phyloP scores from a whole-genome alignment of 2,329 filamentous ascomycete species.

The Rhynchosporium secalis region DNA sequence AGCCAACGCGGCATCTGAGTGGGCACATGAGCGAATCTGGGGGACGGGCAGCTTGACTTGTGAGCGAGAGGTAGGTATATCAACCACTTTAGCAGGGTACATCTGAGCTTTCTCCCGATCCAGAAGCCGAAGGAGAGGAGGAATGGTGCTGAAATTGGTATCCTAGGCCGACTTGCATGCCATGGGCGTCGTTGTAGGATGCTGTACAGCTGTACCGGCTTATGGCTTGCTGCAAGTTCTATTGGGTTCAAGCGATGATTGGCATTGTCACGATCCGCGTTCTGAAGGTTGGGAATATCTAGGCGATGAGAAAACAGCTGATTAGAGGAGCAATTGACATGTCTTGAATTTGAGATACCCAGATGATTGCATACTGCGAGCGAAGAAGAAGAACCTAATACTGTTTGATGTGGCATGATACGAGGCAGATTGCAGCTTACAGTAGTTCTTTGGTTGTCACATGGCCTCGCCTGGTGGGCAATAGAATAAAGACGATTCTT shows the following conservation, averaged over 20 bases:
- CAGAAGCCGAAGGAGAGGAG: constrained; percentile 3
- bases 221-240: constrained; percentile 2
- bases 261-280: neutral
- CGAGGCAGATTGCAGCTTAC: constrained; percentile 3
- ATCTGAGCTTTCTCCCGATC: neutral
- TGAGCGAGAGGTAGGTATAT: neutral
- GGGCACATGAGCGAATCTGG: neutral
- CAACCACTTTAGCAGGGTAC: neutral
- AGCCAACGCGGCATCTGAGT: neutral
- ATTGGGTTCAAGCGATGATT: neutral
- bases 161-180: constrained; percentile 1
- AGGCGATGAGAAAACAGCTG: neutral
- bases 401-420: neutral
- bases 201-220: neutral
- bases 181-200: neutral
- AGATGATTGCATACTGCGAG: neutral
- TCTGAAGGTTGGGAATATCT: neutral
- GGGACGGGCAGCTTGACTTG: neutral
- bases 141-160: neutral
- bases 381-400: neutral
- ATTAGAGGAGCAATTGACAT: too few species aligned
- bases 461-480: neutral
- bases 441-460: neutral
- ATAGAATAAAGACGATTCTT: neutral
- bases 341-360: too few species aligned